These are phyloP conservation scores for Bonia amplexicaulis DNA, from an alignment of 176 grass and related monocot species.

Conservation along the genomic window DNA sequence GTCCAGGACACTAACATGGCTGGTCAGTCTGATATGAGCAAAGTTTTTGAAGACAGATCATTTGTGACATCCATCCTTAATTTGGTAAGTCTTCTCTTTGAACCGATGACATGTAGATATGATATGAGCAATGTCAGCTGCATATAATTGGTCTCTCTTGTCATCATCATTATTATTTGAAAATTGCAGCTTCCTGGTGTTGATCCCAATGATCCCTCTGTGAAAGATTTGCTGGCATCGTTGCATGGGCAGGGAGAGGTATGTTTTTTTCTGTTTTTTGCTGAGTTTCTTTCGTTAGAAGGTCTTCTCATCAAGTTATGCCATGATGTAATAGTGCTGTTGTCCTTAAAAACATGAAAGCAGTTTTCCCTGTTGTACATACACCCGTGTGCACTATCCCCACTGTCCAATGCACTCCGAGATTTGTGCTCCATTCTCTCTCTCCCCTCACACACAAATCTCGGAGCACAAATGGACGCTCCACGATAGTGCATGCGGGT, in stretches of 20 bases:
- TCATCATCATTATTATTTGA: background rate
- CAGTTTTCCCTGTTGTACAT: too few relatives aligned
- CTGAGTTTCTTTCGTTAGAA: background rate
- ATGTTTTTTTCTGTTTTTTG: background rate
- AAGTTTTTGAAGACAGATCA: constrained; percentile 84
- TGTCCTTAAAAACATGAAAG: background rate
- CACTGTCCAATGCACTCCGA: too few relatives aligned
- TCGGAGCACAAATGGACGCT: too few relatives aligned
- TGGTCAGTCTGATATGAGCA: constrained; percentile 76
- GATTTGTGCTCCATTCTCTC: too few relatives aligned
- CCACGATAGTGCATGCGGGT: too few relatives aligned
- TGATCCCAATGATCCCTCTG: constrained; percentile 94
- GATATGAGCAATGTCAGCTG: constrained; percentile 1
- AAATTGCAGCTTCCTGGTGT: constrained; percentile 89
- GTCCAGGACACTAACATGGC: constrained; percentile 58
- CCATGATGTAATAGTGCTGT: background rate
- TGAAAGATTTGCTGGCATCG: constrained; percentile 86
- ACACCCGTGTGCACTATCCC: too few relatives aligned
- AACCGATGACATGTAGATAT: background rate
- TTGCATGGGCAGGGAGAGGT: constrained; percentile 82
- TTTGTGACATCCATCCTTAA: constrained; percentile 97
- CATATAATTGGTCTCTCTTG: background rate
- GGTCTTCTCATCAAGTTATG: background rate
- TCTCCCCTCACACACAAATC: too few relatives aligned
- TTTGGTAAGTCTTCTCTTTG: constrained; percentile 46